phyloP scores from a whole-genome alignment of 352 stramenopile species.

The Globisporangium rhizosaccharum region DNA sequence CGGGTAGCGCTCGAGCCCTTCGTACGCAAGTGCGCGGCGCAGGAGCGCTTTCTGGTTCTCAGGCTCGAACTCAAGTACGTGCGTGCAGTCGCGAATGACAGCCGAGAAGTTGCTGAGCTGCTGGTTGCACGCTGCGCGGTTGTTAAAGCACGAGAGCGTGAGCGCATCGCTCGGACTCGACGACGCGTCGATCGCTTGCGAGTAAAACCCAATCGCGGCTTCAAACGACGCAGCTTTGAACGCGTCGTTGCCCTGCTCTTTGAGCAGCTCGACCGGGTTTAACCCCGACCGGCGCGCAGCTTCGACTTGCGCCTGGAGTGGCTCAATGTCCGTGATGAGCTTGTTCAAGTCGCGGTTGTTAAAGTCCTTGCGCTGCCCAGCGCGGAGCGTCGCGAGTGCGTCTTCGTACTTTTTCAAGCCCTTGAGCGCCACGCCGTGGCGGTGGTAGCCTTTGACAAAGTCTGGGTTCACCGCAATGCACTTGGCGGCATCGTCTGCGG shows the following conservation, averaged over 20 bases:
- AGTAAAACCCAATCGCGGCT: constrained; percentile 90
- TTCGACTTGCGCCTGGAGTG: constrained; percentile 60
- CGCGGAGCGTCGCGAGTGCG: constrained; percentile 66
- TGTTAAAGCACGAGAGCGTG: constrained; percentile 92
- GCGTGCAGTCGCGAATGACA: constrained; percentile 93
- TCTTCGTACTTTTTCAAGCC: constrained; percentile 76
- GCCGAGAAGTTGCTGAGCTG: constrained; percentile 96
- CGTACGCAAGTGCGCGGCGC: constrained; percentile 91
- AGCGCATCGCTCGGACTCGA: constrained; percentile 74
- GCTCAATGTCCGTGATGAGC: constrained; percentile 78
- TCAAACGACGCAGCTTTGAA: constrained; percentile 92
- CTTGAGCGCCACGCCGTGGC: constrained; percentile 91
- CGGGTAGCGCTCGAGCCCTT: constrained; percentile 93
- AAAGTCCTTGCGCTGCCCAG: constrained; percentile 75
- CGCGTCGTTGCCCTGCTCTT: constrained; percentile 91
- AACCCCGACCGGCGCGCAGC: constrained; percentile 67
- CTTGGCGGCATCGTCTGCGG: constrained; percentile 77
- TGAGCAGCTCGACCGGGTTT: constrained; percentile 82
- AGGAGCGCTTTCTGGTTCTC: constrained; percentile 95
- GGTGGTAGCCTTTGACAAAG: constrained; percentile 96
- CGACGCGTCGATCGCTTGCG: constrained; percentile 86
- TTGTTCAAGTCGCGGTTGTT: constrained; percentile 83
- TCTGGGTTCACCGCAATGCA: constrained; percentile 91
- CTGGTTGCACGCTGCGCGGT: constrained; percentile 95
- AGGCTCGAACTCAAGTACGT: constrained; percentile 91